Conservation (phyloP, 306 rosid genomes). For the Castanea crenata region DNA sequence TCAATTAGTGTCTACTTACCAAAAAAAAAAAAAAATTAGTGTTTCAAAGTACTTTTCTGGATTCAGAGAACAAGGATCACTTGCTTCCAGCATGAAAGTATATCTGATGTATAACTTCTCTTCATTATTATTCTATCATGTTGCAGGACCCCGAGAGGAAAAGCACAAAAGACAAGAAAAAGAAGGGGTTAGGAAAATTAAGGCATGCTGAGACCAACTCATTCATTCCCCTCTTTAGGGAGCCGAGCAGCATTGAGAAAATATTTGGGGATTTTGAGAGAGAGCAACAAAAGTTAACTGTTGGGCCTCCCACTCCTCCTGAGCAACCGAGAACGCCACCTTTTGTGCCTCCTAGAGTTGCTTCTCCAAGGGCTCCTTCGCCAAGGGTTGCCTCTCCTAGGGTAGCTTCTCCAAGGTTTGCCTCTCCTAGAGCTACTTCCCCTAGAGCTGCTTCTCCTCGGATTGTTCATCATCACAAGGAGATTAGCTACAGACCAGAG, state of each 20-base stretch:
- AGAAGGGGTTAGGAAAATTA: slow-evolving; percentile 69
- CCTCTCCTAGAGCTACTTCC: slow-evolving; percentile 34
- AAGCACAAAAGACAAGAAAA: slow-evolving; percentile 69
- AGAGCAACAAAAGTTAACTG: slow-evolving; percentile 65
- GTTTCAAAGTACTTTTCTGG: slow-evolving; percentile 9
- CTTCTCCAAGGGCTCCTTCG: slow-evolving; percentile 47
- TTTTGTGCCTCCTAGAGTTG: slow-evolving; percentile 51
- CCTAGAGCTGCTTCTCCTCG: slow-evolving; percentile 59
- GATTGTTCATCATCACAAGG: slow-evolving; percentile 50
- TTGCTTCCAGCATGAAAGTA: slow-evolving; percentile 11
- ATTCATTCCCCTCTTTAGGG: slow-evolving; percentile 85
- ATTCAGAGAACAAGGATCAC: background rate
- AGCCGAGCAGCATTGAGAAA: slow-evolving; percentile 96
- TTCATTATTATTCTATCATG: slow-evolving; percentile 13
- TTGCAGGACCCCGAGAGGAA: slow-evolving; percentile 74
- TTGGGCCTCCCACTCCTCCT: slow-evolving; percentile 66
- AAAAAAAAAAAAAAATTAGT: background rate
- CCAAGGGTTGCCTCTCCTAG: slow-evolving; percentile 43
- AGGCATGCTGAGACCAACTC: slow-evolving; percentile 82
- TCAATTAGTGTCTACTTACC: background rate
- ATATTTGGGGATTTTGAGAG: slow-evolving; percentile 91
- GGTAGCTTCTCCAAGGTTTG: slow-evolving; percentile 42
- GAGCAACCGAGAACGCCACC: slow-evolving; percentile 70
- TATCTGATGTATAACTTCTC: slow-evolving; percentile 5
- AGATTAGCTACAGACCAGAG: slow-evolving; percentile 64